These are phyloP conservation scores for Hirsutella minnesotensis DNA, from an alignment of 2,329 filamentous ascomycete species.

Conservation along the genomic window DNA sequence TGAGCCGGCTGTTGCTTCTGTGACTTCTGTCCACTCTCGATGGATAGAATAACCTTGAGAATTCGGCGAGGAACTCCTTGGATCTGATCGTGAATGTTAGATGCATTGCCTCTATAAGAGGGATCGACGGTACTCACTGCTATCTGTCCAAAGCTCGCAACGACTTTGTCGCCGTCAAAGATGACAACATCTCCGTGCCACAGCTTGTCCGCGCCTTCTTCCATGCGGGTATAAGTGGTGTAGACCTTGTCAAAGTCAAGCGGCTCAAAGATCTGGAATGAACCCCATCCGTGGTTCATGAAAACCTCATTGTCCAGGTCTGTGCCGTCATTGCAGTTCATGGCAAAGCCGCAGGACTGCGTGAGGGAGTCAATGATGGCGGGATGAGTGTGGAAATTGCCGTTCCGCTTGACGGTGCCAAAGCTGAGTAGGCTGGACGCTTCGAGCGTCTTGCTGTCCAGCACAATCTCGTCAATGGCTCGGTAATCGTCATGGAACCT, in stretches of 20 bases:
- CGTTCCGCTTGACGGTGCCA: constrained; percentile 2
- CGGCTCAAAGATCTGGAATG: constrained; percentile 35
- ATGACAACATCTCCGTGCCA: constrained; percentile 37
- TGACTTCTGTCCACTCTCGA: neutral
- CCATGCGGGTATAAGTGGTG: constrained; percentile 44
- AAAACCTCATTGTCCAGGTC: constrained; percentile 41
- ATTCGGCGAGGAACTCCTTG: constrained; percentile 4
- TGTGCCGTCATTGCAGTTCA: constrained; percentile 43
- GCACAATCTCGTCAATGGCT: constrained; percentile 4
- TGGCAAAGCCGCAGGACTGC: constrained; percentile 34
- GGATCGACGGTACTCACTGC: constrained; percentile 51
- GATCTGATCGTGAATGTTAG: neutral
- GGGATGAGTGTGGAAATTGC: constrained; percentile 4
- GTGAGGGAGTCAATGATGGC: constrained; percentile 6
- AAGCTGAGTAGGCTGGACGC: constrained; percentile 4
- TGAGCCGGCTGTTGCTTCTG: neutral
- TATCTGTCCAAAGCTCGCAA: constrained; percentile 27
- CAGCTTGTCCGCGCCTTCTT: constrained; percentile 27
- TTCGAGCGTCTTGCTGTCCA: constrained; percentile 3
- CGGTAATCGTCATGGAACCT: constrained; percentile 5
- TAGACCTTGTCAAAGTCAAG: constrained; percentile 35
- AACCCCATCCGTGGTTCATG: constrained; percentile 46
- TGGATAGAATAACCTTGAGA: constrained; percentile 3
- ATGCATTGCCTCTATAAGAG: constrained; percentile 22
- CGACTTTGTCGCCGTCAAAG: constrained; percentile 38